A percentile compares a stretch with the other conserved stretches of the same genome.
These are phyloP conservation scores for Capronia epimyces DNA, from an alignment of 2,329 filamentous ascomycete genomes.

Conservation along the genomic window DNA sequence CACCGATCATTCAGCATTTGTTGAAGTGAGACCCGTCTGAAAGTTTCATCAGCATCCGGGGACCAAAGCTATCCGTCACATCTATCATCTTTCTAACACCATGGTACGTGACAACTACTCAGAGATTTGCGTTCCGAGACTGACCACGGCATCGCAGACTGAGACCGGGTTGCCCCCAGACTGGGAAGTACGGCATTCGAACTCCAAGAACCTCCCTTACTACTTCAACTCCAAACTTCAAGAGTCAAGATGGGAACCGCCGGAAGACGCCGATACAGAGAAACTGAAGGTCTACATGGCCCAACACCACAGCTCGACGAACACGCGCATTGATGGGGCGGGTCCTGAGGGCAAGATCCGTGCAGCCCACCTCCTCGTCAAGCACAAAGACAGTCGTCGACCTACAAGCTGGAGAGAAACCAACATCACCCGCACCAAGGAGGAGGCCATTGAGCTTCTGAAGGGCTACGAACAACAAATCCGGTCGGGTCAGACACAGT, in stretches of 20 bases:
- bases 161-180: slow-evolving; percentile 75
- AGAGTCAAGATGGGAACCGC: slow-evolving; percentile 93
- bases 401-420: slow-evolving; percentile 91
- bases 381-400: slow-evolving; percentile 81
- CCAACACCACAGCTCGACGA: slow-evolving; percentile 64
- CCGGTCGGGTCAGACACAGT: slow-evolving; percentile 58
- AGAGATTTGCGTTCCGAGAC: not conserved
- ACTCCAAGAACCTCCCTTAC: slow-evolving; percentile 97
- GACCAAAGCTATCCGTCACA: too few relatives aligned
- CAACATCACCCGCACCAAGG: slow-evolving; percentile 80
- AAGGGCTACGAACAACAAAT: slow-evolving; percentile 70
- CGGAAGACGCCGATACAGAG: slow-evolving; percentile 78
- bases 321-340: slow-evolving; percentile 37
- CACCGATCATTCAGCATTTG: not conserved
- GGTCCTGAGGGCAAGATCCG: slow-evolving; percentile 76
- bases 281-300: slow-evolving; percentile 94
- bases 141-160: slow-evolving; percentile 36
- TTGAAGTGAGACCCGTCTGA: too few relatives aligned
- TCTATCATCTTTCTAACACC: too few relatives aligned
- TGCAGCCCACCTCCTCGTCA: slow-evolving; percentile 85
- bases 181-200: slow-evolving; percentile 97
- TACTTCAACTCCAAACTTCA: slow-evolving; percentile 89
- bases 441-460: slow-evolving; percentile 76
- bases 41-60: too few relatives aligned
- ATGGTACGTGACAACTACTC: slow-evolving; percentile 14